Evolutionary conservation across 306 rosid genomes (phyloP).

Genomic region (Datisca glomerata): DNA sequence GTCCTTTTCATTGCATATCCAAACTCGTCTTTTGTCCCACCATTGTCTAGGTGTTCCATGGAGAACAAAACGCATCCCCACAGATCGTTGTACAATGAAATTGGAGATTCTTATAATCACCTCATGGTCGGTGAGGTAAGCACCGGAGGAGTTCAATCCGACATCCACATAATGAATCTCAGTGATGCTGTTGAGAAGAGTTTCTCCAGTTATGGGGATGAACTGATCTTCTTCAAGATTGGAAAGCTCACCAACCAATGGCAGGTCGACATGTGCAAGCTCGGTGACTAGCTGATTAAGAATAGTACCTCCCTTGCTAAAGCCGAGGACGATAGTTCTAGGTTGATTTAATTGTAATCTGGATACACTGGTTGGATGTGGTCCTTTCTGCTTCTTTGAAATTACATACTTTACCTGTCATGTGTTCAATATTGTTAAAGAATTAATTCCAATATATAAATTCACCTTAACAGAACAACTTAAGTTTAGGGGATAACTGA

Average conservation of each 20-base stretch:
- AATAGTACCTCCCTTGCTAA: conserved; percentile 91
- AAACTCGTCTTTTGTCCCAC: conserved; percentile 45
- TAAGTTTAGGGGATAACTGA: too few relatives aligned
- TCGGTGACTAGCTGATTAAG: conserved; percentile 74
- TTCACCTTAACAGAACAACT: too few relatives aligned
- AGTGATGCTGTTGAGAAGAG: conserved; percentile 42
- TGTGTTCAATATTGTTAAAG: neutral
- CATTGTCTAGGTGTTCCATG: conserved; percentile 96
- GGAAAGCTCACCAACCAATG: conserved; percentile 1
- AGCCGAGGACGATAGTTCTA: conserved; percentile 56
- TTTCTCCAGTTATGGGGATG: conserved; percentile 36
- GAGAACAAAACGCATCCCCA: conserved; percentile 38
- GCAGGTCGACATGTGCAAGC: conserved; percentile 20
- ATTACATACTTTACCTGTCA: conserved; percentile 35
- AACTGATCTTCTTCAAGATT: conserved; percentile 16
- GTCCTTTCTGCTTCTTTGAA: conserved; percentile 17
- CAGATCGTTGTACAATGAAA: conserved; percentile 23
- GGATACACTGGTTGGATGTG: conserved; percentile 6
- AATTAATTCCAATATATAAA: too few relatives aligned
- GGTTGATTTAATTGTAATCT: conserved; percentile 20
- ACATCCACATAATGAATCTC: conserved; percentile 84
- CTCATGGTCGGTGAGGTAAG: conserved; percentile 45
- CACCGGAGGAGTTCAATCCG: conserved; percentile 64
- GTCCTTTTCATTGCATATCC: conserved; percentile 60
- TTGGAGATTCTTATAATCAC: conserved; percentile 40